A percentile compares a stretch with the other conserved stretches of the same genome.
Conservation (phyloP, 306 rosid genomes). For the Cicer bijugum region DNA sequence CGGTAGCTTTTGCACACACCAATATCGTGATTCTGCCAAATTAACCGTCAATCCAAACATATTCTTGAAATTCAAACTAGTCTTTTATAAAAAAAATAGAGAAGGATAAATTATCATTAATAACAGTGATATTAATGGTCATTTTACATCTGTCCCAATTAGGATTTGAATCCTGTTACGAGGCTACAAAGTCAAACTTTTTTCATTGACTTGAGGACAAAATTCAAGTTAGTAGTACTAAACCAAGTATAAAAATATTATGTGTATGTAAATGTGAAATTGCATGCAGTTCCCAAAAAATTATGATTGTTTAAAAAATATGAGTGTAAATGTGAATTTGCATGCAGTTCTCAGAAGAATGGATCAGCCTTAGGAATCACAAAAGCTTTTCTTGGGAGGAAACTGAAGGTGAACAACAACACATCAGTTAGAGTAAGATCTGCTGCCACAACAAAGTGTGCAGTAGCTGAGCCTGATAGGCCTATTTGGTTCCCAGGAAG, state of each 20-base stretch:
- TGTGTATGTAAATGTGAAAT: not conserved
- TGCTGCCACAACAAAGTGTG: slow-evolving; percentile 44
- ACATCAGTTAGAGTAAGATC: slow-evolving; percentile 42
- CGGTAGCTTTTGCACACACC: too few species aligned
- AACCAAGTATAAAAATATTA: not conserved
- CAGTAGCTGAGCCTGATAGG: slow-evolving; percentile 51
- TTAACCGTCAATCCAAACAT: too few species aligned
- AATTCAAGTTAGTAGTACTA: not conserved
- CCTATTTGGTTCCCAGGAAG: slow-evolving; percentile 53
- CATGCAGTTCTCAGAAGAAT: slow-evolving; percentile 50
- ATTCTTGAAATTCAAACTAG: slow-evolving; percentile 11
- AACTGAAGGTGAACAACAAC: slow-evolving; percentile 37
- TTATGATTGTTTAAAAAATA: not conserved
- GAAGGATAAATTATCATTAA: too few species aligned
- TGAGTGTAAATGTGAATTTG: not conserved
- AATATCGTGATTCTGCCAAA: too few species aligned
- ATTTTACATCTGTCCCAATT: too few species aligned
- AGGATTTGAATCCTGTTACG: too few species aligned
- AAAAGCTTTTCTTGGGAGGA: slow-evolving; percentile 49
- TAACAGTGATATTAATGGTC: too few species aligned
- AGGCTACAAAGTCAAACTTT: too few species aligned
- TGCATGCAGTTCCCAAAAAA: slow-evolving; percentile 49
- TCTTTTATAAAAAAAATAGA: too few species aligned
- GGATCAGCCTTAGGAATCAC: slow-evolving; percentile 45
- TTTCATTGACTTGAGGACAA: too few species aligned